Evolutionary conservation across 225 moss, liverwort and hornwort genomes (phyloP), one percentile per base, ranked within the genome.

Genomic region (Lunularia cruciata): DNA sequence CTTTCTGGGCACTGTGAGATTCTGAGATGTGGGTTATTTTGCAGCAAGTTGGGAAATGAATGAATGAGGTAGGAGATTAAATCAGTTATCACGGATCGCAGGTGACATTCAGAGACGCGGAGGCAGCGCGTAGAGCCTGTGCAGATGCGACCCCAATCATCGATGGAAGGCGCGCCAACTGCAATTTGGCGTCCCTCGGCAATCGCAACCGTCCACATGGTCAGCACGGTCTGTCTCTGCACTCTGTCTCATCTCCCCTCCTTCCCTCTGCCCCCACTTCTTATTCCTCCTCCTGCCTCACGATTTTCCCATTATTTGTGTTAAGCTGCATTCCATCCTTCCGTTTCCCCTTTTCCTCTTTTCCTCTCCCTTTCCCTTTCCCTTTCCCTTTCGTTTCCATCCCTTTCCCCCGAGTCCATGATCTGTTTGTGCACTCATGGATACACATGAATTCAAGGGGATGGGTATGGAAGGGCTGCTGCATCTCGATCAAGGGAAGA

Each of bases 131-230:
- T 48, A 88, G 91, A 88, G 98, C 98, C 65, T 98, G 98, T 69
- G 72, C 83, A 63, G 98, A 98, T 78, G 86, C 93, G 60, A 93
- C 98, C 32, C 98, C 98, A 26, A 93, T 98, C 47, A 98, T 98
- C 84, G 98, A 98, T 78, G 98, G 98, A 74, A 86, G 98, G 83
- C 87, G 98, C 67, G 98, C 98, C 49, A 98, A 98, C 76, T 98
- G 98, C 81, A 98, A 98, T 73, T 77, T 98, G 69, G 98, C 98
- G 45, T 98, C 98, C 11, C 87, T 98, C 72, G 98, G 98, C 73
- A 92, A 98, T 69, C 93, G 98, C 72, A 91, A 91, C 77, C 92
- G 98, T 49, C 88, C 92, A 63, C 92, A 92, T 74, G 85, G 87
- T 45, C 98, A 98, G 73, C 93, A 93, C 89, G 90, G 93, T 98